These are phyloP conservation scores for Oryza nivara DNA, from an alignment of 176 grass and related monocot genomes.

Conservation along the genomic window DNA sequence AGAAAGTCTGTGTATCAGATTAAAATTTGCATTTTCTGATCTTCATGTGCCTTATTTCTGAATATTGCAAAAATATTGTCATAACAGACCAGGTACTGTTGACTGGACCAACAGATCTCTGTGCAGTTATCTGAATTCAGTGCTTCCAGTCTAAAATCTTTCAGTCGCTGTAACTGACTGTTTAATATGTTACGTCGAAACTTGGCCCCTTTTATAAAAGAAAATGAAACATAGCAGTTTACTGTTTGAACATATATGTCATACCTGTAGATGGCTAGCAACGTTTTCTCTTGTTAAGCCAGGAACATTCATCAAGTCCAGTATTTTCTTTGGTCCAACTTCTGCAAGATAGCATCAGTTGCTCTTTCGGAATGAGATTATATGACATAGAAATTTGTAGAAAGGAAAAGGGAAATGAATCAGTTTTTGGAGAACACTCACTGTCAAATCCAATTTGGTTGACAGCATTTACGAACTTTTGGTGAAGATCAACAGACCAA, in stretches of 20 bases:
- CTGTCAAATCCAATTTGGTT: slow-evolving; percentile 99
- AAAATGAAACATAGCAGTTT: background rate
- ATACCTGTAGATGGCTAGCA: slow-evolving; percentile 99
- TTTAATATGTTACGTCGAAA: background rate
- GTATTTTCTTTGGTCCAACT: slow-evolving; percentile 98
- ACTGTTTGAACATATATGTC: slow-evolving; percentile 26
- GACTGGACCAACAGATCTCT: background rate
- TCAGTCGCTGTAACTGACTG: background rate
- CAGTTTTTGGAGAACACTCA: slow-evolving; percentile 55
- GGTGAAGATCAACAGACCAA: slow-evolving; percentile 97
- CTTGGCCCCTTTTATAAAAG: background rate
- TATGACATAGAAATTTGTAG: background rate
- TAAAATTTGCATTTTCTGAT: slow-evolving; percentile 11
- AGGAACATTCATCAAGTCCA: slow-evolving; percentile 94
- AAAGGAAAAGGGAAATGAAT: slow-evolving; percentile 20
- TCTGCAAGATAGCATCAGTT: slow-evolving; percentile 59
- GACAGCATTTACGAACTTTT: slow-evolving; percentile 96
- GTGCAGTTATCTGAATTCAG: slow-evolving; percentile 10
- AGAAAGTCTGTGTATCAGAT: background rate
- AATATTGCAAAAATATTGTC: slow-evolving; percentile 10
- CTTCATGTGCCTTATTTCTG: background rate
- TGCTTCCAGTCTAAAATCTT: background rate
- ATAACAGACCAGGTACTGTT: slow-evolving; percentile 17
- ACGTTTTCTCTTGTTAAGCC: slow-evolving; percentile 99
- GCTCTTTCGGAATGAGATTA: slow-evolving; percentile 28